Evolutionary conservation across 148 eudicot genomes (phyloP).

Genomic region (Rhododendron molle): DNA sequence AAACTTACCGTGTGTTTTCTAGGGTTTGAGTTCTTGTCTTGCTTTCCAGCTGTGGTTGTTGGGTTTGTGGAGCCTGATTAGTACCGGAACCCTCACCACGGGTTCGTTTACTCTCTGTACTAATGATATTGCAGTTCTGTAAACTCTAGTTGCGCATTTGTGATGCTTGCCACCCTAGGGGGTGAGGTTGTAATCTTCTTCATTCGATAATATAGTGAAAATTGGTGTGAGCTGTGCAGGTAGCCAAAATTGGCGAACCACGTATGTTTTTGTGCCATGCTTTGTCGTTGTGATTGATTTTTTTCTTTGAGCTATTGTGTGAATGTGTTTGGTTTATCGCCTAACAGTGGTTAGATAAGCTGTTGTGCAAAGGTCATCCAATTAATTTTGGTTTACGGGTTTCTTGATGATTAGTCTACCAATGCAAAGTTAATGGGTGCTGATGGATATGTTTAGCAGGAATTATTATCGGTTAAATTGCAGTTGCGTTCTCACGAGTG

Average conservation of each 20-base stretch:
- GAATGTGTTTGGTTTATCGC: not conserved
- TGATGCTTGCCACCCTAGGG: not conserved
- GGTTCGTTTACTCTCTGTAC: not conserved
- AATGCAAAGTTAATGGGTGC: not conserved
- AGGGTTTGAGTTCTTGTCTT: not conserved
- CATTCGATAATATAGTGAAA: not conserved
- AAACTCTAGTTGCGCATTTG: not conserved
- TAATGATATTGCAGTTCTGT: not conserved
- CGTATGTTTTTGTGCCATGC: not conserved
- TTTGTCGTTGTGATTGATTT: not conserved
- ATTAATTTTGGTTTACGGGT: not conserved
- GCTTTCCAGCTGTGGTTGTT: not conserved
- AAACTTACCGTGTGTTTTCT: not conserved
- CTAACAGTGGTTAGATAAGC: not conserved
- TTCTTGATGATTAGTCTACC: not conserved
- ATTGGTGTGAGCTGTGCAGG: not conserved
- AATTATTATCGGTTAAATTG: constrained; percentile 5
- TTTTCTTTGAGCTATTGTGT: not conserved
- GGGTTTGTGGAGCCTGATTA: not conserved
- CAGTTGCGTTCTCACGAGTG: constrained; percentile 11
- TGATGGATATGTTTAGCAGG: constrained; percentile 11
- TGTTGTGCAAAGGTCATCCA: not conserved
- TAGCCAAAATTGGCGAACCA: not conserved
- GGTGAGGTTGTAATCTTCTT: not conserved
- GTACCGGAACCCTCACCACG: not conserved